Evolutionary conservation across 305 asterid species (phyloP).

Genomic region (Solanum hybrid): DNA sequence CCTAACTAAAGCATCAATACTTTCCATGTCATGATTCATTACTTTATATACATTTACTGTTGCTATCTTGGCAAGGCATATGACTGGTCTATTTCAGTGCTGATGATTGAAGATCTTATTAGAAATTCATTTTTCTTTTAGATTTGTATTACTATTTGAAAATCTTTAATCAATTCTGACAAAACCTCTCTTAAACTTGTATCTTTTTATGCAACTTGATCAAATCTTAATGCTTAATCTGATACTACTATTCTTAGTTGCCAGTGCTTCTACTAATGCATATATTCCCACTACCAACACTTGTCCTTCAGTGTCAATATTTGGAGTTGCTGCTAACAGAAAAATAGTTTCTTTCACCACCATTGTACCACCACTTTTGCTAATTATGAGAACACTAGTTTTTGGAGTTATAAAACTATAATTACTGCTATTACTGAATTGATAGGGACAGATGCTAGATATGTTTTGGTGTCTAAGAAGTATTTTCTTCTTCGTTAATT

Average conservation of each 20-base stretch:
- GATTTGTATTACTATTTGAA: background rate
- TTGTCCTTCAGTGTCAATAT: background rate
- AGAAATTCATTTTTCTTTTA: background rate
- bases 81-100: background rate
- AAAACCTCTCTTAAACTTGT: background rate
- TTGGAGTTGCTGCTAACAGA: background rate
- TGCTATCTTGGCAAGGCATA: background rate
- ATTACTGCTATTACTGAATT: background rate
- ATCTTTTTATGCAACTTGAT: background rate
- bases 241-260: background rate
- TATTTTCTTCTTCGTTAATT: background rate
- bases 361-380: background rate
- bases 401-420: background rate
- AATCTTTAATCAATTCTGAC: background rate
- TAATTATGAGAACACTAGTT: background rate
- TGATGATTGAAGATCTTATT: background rate
- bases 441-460: background rate
- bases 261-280: background rate
- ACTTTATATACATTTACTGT: background rate
- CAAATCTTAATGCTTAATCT: background rate
- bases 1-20: background rate
- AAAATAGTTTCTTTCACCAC: background rate
- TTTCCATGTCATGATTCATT: background rate
- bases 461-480: background rate
- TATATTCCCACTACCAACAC: background rate